Base-by-base conservation (phyloP, 2,329 filamentous ascomycete genomes). In the Xylaria sp. region DNA sequence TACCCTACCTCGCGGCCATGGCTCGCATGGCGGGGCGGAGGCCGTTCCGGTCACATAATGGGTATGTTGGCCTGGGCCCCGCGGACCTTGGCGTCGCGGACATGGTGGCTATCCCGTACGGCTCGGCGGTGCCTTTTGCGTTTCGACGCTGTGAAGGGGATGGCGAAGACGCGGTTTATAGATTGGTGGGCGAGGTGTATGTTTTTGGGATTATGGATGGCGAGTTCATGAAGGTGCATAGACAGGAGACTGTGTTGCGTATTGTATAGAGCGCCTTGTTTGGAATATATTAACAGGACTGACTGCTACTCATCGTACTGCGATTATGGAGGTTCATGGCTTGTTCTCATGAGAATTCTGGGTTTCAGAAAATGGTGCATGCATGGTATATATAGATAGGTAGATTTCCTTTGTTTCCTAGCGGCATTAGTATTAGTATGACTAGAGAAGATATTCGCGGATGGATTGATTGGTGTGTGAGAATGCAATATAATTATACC, bases 191-290 rank as follows among this genome's bases (percentile, higher is more conserved):
- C 6, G 71, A 72, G 51, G 64, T 71, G 0, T 74, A 73, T 40
- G 68, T 66, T 4, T 73, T 72, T 27, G 71, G 72, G 13, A 74
- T 74, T 44, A 74, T 74, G 72, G 71, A 74, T 16, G 72, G 72
- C 48, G 72, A 74, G 62, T 74, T 71, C 54, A 74, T 74, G 72
- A 71, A 71, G 44, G 72, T 73, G 40, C 72, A 74, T 66, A 64
- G 71, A 21, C 69, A 71, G 60, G 72, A 74, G 66, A 70, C 66
- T 2, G n/a, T 69, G 29, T 23, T 73, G 48, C 60, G 60, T 4
- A 50, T 72, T 60, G 60, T 70, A 35, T 72, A 67, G 55, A 29
- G 1, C 9, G 37, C 8, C 16, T 47, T 5, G 16, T n/a, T 44
- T n/a, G 16, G 40, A n/a, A n/a, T n/a, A n/a, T n/a, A n/a, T n/a